phyloP scores from a whole-genome alignment of 805 yeast genomes.

The Priceomyces medius region DNA sequence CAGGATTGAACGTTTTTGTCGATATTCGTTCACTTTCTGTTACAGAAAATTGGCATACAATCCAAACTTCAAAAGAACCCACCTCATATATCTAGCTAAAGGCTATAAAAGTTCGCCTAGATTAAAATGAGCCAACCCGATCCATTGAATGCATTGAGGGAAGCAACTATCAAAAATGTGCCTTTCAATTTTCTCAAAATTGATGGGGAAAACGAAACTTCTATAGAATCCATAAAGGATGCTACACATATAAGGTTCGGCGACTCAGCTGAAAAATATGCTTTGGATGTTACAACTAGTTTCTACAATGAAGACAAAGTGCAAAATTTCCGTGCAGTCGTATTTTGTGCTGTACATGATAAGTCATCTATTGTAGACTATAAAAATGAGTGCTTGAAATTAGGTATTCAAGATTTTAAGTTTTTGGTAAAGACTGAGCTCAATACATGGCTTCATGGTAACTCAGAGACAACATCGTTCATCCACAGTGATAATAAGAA shows the following conservation, averaged over 20 bases:
- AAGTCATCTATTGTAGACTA: slow-evolving; percentile 81
- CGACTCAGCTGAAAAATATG: slow-evolving; percentile 17
- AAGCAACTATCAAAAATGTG: slow-evolving; percentile 20
- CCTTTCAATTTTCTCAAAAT: slow-evolving; percentile 21
- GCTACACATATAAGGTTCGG: slow-evolving; percentile 38
- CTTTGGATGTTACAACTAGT: slow-evolving; percentile 50
- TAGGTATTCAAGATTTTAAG: slow-evolving; percentile 66
- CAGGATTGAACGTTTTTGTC: background rate
- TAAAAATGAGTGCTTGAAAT: slow-evolving; percentile 65
- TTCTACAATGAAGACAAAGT: slow-evolving; percentile 51
- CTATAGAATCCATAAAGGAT: slow-evolving; percentile 27
- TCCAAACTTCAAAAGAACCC: background rate
- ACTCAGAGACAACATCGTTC: slow-evolving; percentile 57
- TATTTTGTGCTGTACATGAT: slow-evolving; percentile 75
- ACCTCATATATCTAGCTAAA: background rate
- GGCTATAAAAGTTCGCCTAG: background rate
- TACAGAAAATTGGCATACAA: background rate
- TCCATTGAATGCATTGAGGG: slow-evolving; percentile 28
- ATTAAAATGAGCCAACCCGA: slow-evolving; percentile 15
- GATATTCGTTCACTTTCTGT: background rate
- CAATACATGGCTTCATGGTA: slow-evolving; percentile 76
- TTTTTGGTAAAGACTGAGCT: slow-evolving; percentile 85
- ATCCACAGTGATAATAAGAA: slow-evolving; percentile 15
- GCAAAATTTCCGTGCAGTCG: slow-evolving; percentile 57
- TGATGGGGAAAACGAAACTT: slow-evolving; percentile 10